These are phyloP conservation scores for Ophiobolus disseminans DNA, from an alignment of 2,329 filamentous ascomycete species.

Conservation along the genomic window DNA sequence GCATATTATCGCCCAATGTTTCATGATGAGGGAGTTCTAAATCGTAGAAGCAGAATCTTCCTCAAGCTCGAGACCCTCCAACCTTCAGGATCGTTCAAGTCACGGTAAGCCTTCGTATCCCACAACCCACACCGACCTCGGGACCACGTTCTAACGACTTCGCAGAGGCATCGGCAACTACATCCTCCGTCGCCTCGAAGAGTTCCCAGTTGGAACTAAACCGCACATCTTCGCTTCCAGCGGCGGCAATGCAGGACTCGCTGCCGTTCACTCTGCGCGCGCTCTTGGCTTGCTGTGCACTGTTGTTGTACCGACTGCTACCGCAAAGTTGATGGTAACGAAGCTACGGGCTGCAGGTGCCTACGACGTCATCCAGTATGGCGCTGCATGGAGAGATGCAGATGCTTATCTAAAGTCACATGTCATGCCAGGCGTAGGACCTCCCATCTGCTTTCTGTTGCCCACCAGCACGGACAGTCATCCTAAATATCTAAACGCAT, in stretches of 20 bases:
- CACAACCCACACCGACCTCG: not conserved
- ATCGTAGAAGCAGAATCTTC: conserved; percentile 71
- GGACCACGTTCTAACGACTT: conserved; percentile 13
- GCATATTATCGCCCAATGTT: not conserved
- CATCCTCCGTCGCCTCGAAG: conserved; percentile 61
- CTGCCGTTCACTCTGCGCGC: conserved; percentile 75
- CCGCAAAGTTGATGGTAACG: conserved; percentile 72
- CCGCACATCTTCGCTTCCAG: conserved; percentile 79
- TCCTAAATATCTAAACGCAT: not conserved
- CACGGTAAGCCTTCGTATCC: conserved; percentile 51
- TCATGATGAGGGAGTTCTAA: conserved; percentile 45
- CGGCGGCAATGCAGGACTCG: conserved; percentile 85
- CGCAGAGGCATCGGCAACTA: conserved; percentile 71
- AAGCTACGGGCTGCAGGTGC: conserved; percentile 73
- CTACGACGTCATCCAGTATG: conserved; percentile 71
- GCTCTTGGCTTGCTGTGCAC: conserved; percentile 71
- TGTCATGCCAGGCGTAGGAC: conserved; percentile 55
- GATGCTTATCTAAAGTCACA: conserved; percentile 69
- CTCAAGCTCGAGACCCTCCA: conserved; percentile 87
- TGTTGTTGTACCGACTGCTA: conserved; percentile 74
- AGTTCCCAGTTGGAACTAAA: conserved; percentile 40
- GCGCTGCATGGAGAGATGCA: conserved; percentile 72
- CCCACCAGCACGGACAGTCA: not conserved
- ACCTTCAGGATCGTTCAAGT: conserved; percentile 87
- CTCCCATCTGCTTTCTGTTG: not conserved